Evolutionary conservation across 2,329 filamentous ascomycete genomes (phyloP).

Genomic region (Penicillium glabrum): DNA sequence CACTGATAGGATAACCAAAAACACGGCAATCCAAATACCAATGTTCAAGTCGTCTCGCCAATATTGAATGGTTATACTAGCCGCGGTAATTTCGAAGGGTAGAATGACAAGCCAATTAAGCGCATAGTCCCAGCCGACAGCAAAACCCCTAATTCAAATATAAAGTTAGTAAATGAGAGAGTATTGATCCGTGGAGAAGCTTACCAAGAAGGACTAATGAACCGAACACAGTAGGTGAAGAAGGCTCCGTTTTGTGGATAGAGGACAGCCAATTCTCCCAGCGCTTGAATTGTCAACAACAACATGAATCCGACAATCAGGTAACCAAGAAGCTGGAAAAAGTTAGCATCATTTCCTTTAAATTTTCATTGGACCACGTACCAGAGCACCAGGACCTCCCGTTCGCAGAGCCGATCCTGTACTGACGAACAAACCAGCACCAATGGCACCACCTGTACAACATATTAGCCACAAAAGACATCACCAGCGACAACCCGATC

Average conservation of each 20-base stretch:
- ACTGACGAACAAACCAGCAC: conserved; percentile 44
- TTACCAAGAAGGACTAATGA: conserved; percentile 60
- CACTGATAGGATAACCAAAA: conserved; percentile 51
- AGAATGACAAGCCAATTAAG: conserved; percentile 80
- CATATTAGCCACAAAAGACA: neutral
- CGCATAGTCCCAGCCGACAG: conserved; percentile 62
- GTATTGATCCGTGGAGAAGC: neutral
- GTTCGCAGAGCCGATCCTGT: conserved; percentile 36
- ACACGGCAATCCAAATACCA: conserved; percentile 58
- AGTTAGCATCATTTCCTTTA: neutral
- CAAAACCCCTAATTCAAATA: conserved; percentile 38
- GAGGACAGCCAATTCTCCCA: conserved; percentile 62
- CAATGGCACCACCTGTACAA: conserved; percentile 33
- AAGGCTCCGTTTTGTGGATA: conserved; percentile 64
- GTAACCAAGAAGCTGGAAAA: conserved; percentile 41
- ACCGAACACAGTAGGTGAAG: conserved; percentile 61
- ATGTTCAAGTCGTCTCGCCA: conserved; percentile 54
- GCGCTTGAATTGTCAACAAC: conserved; percentile 58
- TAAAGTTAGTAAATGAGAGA: neutral
- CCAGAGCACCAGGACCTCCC: conserved; percentile 39
- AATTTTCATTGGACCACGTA: neutral
- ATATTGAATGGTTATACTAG: conserved; percentile 55
- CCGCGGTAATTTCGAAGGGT: conserved; percentile 71
- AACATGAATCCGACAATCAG: conserved; percentile 59
- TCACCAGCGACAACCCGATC: neutral